Evolutionary conservation across 208 protist genomes (phyloP).

Genomic region (Phytomonas sp.): DNA sequence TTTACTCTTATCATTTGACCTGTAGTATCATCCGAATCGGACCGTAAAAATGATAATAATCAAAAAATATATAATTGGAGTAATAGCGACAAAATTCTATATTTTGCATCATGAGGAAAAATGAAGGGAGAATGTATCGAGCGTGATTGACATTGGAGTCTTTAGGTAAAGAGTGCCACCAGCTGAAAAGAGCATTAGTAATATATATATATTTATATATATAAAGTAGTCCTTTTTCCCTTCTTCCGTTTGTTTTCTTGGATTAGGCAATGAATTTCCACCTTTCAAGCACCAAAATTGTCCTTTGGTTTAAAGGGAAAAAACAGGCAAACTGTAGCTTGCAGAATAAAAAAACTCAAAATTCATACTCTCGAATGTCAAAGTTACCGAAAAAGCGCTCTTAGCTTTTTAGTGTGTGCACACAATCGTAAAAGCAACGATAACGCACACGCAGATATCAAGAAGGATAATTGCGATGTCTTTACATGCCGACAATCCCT

Average conservation of each 20-base stretch:
- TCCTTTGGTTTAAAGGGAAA: too few relatives aligned
- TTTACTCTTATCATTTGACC: background rate
- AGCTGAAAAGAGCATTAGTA: background rate
- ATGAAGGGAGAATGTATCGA: background rate
- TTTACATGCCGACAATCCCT: background rate
- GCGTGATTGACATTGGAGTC: background rate
- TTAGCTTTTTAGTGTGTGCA: background rate
- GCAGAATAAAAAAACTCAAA: background rate
- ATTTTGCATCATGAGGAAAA: background rate
- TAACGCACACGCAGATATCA: constrained; percentile 75
- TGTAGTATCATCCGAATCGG: background rate
- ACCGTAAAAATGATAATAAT: background rate
- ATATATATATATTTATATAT: background rate
- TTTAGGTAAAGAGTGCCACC: background rate
- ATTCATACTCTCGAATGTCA: background rate
- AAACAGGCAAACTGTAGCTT: background rate
- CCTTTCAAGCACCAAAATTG: background rate
- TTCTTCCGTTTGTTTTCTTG: background rate
- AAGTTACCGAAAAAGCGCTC: background rate
- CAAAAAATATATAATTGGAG: background rate
- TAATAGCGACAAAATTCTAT: background rate
- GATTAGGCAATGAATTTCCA: background rate
- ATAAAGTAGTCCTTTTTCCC: background rate
- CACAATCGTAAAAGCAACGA: background rate
- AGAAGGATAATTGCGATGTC: constrained; percentile 84